phyloP scores from a whole-genome alignment of 768 basidiomycete genomes.

The Obba rivulosa region DNA sequence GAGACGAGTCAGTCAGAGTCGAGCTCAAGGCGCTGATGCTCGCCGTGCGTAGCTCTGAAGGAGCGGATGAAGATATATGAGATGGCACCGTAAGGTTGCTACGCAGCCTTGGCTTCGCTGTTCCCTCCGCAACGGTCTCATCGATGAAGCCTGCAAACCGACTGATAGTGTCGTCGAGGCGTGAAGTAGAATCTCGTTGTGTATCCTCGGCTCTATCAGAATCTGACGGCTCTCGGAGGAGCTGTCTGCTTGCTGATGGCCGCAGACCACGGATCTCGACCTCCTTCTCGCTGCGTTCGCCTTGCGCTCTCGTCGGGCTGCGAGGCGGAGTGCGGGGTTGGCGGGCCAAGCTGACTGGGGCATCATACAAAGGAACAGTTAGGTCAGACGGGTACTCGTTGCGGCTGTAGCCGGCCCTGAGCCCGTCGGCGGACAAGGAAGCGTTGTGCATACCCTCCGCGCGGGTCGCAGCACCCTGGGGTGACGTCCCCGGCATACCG shows the following conservation, averaged over 20 bases:
- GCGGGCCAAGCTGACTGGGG: slow-evolving; percentile 4
- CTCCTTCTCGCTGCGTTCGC: background rate
- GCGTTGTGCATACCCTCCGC: too few species aligned
- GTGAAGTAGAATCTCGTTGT: too few species aligned
- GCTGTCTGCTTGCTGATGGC: background rate
- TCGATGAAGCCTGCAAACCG: slow-evolving; percentile 15
- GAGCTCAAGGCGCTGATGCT: slow-evolving; percentile 2
- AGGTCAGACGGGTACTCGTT: too few species aligned
- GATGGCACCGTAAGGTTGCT: background rate
- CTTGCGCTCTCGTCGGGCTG: slow-evolving; percentile 42
- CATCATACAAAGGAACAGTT: too few species aligned
- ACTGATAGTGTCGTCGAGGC: slow-evolving; percentile 3
- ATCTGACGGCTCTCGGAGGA: too few species aligned
- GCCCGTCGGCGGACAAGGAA: too few species aligned
- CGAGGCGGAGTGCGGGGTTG: slow-evolving; percentile 43
- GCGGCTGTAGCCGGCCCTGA: too few species aligned
- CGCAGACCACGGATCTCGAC: too few species aligned
- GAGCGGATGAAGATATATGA: slow-evolving; percentile 1
- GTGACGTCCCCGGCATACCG: too few species aligned
- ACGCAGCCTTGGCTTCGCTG: slow-evolving; percentile 3
- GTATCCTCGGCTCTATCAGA: too few species aligned
- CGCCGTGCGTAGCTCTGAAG: slow-evolving; percentile 6
- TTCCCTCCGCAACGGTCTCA: slow-evolving; percentile 13
- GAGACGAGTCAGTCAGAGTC: slow-evolving; percentile 2
- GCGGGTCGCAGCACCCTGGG: too few species aligned